Evolutionary conservation across 2,329 filamentous ascomycete genomes (phyloP), one percentile per base, ranked within the genome.

Genomic region (Leptographium wingfieldii): DNA sequence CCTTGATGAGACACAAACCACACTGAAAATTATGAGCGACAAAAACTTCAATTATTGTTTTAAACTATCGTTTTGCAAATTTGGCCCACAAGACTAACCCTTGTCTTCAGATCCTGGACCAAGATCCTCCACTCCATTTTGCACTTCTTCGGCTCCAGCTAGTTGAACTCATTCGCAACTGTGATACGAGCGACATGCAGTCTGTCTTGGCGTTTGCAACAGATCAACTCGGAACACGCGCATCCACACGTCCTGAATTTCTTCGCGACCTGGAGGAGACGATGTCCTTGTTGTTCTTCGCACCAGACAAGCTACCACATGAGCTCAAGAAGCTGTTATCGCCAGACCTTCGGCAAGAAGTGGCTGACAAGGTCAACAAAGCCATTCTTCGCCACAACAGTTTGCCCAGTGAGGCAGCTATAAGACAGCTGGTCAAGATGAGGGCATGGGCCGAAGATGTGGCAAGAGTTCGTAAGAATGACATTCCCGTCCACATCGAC

Each of bases 211-310:
- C 86, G 61, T 99, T 99, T 73, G 94, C 94, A 1, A 91, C 88
- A 0, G 83, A 86, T 43, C 87, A 96, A 67, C 81, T 99, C 16
- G 91, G 90, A 12, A 92, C 94, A 4, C 85, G 90, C 59, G 94
- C 92, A 9, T 86, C 92, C 0, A 89, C 84, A 5, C 90, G 91
- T 65, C 80, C 83, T 4, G 83, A 87, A 53, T 97, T 96, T 65
- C 78, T 96, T 14, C 83, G 87, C 64, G 91, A 95, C 63, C 78
- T 99, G 12, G 94, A 99, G 73, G 83, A 86, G 69, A 96, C 94
- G 0, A 96, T 99, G 86, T 87, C 90, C 0, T 80, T 99, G 49
- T 78, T 99, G 48, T 87, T 99, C 52, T 96, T 96, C 66, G 85
- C 90, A 0, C 80, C 83, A n/a, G 88, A 94, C 58, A 86, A 83